These are phyloP conservation scores for Beauveria asiatica DNA, from an alignment of 2,329 filamentous ascomycete species.

Conservation along the genomic window DNA sequence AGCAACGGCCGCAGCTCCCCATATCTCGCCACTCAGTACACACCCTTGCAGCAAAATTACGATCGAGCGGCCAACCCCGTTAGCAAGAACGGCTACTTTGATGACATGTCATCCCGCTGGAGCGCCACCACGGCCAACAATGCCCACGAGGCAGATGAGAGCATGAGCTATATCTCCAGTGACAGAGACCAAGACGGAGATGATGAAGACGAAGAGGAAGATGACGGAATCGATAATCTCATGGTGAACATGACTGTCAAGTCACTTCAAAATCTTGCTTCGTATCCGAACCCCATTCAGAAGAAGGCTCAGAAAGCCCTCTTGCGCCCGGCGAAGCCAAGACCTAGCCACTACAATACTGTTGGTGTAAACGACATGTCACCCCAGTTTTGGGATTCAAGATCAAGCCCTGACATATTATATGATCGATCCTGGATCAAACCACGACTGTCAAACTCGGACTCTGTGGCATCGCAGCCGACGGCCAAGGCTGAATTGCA, in stretches of 20 bases:
- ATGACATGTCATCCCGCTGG: slow-evolving; percentile 2
- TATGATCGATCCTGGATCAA: not conserved
- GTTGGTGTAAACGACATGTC: not conserved
- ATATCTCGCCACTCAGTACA: slow-evolving; percentile 31
- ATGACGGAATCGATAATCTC: slow-evolving; percentile 20
- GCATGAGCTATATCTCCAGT: not conserved
- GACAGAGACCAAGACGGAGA: slow-evolving; percentile 16
- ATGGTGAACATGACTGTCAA: slow-evolving; percentile 36
- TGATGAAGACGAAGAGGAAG: slow-evolving; percentile 21
- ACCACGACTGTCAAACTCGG: slow-evolving; percentile 5
- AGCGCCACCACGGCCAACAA: not conserved
- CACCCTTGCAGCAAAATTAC: slow-evolving; percentile 45
- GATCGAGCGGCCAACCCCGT: slow-evolving; percentile 41
- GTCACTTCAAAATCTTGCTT: slow-evolving; percentile 44
- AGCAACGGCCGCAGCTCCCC: slow-evolving; percentile 16
- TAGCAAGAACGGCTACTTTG: not conserved
- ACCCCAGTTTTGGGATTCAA: not conserved
- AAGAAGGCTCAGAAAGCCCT: slow-evolving; percentile 41
- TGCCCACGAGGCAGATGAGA: not conserved
- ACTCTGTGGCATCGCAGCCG: slow-evolving; percentile 6
- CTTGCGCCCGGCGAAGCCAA: slow-evolving; percentile 22
- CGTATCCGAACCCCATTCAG: slow-evolving; percentile 47
- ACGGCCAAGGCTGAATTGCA: slow-evolving; percentile 5
- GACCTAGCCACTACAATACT: slow-evolving; percentile 9
- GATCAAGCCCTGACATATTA: not conserved